Base-by-base conservation (phyloP, 805 yeast genomes). In the Myxozyma vanderwaltii region DNA sequence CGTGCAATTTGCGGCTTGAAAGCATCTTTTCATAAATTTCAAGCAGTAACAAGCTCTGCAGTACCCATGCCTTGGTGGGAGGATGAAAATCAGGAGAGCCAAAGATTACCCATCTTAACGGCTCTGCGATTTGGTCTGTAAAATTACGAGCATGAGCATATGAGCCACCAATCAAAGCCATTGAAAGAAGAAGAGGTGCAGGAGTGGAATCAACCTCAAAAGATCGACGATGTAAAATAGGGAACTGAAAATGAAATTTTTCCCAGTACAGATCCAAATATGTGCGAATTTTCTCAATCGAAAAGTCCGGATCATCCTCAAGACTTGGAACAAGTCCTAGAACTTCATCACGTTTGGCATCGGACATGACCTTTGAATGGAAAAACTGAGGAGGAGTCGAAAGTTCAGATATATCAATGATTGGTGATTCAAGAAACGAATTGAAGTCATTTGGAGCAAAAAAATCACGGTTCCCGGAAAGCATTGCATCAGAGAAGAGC, bases 1-100 rank as follows among this genome's bases (percentile, higher is more conserved):
- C 96, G 70, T 89, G 96, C 67, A 88, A 72, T 41, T 75, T 74
- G 66, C 96, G 75, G 46, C 82, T 80, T 0, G 89, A 77, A 65
- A 86, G 84, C 60, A 86, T 80, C 74, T 89, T 88, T 70, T 89
- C 96, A 69, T 83, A 85, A 74, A 85, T 84, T 69, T 89, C 96
- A n/a, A 90, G 71, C 63, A 90, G 70, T 56, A 87, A 72, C 62
- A 89, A 76, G 65, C 89, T 78, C 71, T 90, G 96, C 49, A 90
- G 77, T 8, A 89, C 82, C 86, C 91, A 89, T 7, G 86, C 75
- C 63, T 79, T 79, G 0, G 90, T 86, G 0, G 96, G 96, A 0
- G 95, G 86, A 58, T 81, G 82, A 70, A 88, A 89, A 54, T 84
- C 88, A 6, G 83, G 83, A 49, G 86, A 82, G 39, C 86, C 82